Evolutionary conservation across 1,139 yeast species (phyloP).

Genomic region (Saccharomyces uvarum): DNA sequence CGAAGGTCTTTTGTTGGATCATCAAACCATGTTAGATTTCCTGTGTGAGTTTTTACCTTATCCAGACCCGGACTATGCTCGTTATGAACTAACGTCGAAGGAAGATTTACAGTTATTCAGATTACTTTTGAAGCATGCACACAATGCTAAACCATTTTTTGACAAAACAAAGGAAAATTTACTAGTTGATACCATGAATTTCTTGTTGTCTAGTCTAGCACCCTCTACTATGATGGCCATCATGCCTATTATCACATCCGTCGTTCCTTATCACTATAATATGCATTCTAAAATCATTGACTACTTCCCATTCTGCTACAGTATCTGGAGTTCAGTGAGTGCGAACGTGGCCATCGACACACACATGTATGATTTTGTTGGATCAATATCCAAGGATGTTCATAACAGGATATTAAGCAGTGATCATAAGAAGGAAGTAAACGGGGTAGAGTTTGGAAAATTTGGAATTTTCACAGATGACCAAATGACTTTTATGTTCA

Average conservation of each 20-base stretch:
- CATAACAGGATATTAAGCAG: conserved; percentile 28
- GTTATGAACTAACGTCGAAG: conserved; percentile 29
- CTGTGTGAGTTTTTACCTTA: conserved; percentile 44
- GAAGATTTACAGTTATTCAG: conserved; percentile 34
- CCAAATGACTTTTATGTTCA: conserved; percentile 55
- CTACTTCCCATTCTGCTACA: conserved; percentile 59
- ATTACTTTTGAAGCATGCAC: conserved; percentile 34
- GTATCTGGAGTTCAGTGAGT: conserved; percentile 62
- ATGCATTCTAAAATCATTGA: conserved; percentile 30
- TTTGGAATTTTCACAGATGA: conserved; percentile 57
- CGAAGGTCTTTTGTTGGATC: conserved; percentile 38
- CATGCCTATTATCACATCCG: conserved; percentile 47
- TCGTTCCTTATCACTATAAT: conserved; percentile 41
- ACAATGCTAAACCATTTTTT: conserved; percentile 36
- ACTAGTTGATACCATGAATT: conserved; percentile 32
- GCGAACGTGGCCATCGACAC: conserved; percentile 56
- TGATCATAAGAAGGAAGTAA: conserved; percentile 18
- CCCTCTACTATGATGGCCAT: conserved; percentile 52
- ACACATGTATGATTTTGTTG: conserved; percentile 58
- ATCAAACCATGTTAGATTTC: conserved; percentile 42
- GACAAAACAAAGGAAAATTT: conserved; percentile 28
- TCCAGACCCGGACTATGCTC: conserved; percentile 37
- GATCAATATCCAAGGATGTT: conserved; percentile 51
- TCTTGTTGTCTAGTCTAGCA: conserved; percentile 39
- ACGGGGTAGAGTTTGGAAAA: conserved; percentile 33